These are phyloP conservation scores for Orychophragmus violaceus DNA, from an alignment of 345 rosid genomes.

Conservation along the genomic window DNA sequence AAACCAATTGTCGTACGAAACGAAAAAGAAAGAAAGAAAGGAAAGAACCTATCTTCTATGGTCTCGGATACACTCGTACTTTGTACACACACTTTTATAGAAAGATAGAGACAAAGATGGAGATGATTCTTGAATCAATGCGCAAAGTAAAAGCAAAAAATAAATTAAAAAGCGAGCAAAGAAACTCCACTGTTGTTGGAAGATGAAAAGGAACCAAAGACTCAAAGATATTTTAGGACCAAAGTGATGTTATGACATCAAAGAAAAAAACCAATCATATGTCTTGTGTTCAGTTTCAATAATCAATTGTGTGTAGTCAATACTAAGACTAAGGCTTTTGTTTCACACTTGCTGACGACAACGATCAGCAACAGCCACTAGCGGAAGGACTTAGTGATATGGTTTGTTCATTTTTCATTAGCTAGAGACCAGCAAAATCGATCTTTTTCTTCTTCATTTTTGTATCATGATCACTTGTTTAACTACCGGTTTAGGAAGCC, in stretches of 20 bases:
- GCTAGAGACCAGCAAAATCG: not conserved
- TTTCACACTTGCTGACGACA: not conserved
- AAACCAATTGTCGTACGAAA: slow-evolving; percentile 17
- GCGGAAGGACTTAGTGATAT: not conserved
- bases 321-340: not conserved
- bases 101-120: slow-evolving; percentile 19
- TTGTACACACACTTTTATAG: slow-evolving; percentile 9
- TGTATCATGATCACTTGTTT: not conserved
- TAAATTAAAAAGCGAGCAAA: slow-evolving; percentile 1
- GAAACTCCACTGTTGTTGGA: slow-evolving; percentile 28
- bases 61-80: slow-evolving; percentile 9
- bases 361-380: not conserved
- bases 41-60: not conserved
- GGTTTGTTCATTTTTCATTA: not conserved
- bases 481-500: not conserved
- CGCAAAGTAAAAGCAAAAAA: slow-evolving; percentile 5
- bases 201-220: slow-evolving; percentile 7
- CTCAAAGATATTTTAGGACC: not conserved
- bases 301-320: not conserved
- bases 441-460: not conserved
- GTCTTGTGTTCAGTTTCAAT: not conserved
- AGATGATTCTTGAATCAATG: slow-evolving; percentile 10
- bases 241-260: not conserved
- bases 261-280: not conserved
- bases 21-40: slow-evolving; percentile 2